A percentile compares a stretch with the other conserved stretches of the same genome.
Conservation (phyloP, 768 basidiomycete species). For the Leccinum sublutescens region DNA sequence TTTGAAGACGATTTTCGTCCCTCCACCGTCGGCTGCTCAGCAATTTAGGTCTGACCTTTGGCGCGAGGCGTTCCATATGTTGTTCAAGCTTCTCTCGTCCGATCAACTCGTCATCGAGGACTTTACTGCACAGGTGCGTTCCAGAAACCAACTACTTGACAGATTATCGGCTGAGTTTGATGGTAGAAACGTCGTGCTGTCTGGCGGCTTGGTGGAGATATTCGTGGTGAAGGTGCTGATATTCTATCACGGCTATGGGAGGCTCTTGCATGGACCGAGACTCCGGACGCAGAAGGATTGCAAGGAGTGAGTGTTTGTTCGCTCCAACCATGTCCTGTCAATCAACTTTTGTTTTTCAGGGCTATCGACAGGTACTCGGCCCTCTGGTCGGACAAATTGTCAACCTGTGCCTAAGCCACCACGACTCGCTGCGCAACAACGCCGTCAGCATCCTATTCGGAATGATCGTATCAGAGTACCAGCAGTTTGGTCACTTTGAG, state of each 20-base stretch:
- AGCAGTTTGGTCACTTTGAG: constrained; percentile 80
- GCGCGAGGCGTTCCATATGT: constrained; percentile 77
- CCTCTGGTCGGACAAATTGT: constrained; percentile 87
- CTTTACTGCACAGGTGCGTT: constrained; percentile 81
- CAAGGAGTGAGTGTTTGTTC: constrained; percentile 57
- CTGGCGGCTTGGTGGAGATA: constrained; percentile 95
- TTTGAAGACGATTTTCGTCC: constrained; percentile 81
- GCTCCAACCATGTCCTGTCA: not conserved
- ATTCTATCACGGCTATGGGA: constrained; percentile 83
- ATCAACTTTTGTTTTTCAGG: constrained; percentile 39
- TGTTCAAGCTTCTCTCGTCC: constrained; percentile 82
- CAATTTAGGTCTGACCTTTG: constrained; percentile 78
- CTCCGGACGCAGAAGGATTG: constrained; percentile 45
- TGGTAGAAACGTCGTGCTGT: constrained; percentile 87
- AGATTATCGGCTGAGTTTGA: constrained; percentile 5
- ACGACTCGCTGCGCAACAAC: constrained; percentile 86
- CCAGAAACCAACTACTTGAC: not conserved
- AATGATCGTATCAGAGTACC: constrained; percentile 93
- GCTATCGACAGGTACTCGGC: constrained; percentile 82
- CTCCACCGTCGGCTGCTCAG: constrained; percentile 55
- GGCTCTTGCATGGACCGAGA: constrained; percentile 75
- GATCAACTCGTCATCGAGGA: constrained; percentile 94
- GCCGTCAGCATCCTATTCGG: constrained; percentile 92
- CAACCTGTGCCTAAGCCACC: constrained; percentile 90
- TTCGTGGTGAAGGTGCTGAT: constrained; percentile 86